A percentile compares a stretch with the other conserved stretches of the same genome.
Conservation (phyloP, 164 flowering plant species). For the Berberis thunbergii region DNA sequence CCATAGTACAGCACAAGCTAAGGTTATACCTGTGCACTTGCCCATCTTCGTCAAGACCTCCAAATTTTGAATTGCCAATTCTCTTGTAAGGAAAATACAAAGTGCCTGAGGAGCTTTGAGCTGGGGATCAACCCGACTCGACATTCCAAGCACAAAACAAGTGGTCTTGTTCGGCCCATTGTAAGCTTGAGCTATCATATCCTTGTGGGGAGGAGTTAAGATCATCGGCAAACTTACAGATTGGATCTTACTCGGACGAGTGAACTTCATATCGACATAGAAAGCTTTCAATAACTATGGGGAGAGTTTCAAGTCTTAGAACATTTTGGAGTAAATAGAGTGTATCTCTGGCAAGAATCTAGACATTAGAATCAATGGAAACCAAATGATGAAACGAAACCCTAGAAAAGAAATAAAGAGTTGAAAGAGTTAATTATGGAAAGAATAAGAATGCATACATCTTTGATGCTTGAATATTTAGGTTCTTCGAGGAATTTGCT, state of each 20-base stretch:
- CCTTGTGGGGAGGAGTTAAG: constrained; percentile 66
- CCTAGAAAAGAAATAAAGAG: background rate
- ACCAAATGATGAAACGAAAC: background rate
- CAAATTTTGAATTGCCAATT: constrained; percentile 81
- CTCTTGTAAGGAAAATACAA: constrained; percentile 92
- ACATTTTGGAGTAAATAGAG: constrained; percentile 58
- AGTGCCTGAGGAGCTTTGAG: constrained; percentile 74
- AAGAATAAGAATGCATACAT: constrained; percentile 25
- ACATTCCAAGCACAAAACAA: constrained; percentile 93
- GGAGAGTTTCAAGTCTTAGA: constrained; percentile 77
- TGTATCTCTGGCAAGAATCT: constrained; percentile 76
- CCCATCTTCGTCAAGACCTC: constrained; percentile 87
- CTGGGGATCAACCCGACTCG: constrained; percentile 75
- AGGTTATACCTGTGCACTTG: constrained; percentile 65
- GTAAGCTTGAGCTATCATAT: constrained; percentile 89
- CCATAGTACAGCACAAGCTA: constrained; percentile 57
- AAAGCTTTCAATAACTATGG: constrained; percentile 65
- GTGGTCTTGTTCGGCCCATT: constrained; percentile 97
- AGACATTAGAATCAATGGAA: background rate
- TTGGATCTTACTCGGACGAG: constrained; percentile 85
- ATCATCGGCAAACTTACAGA: constrained; percentile 91
- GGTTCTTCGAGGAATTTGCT: constrained; percentile 46
- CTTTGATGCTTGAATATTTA: constrained; percentile 45
- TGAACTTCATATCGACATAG: constrained; percentile 83
- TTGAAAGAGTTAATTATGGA: background rate